Evolutionary conservation across 768 basidiomycete species (phyloP).

Genomic region (Suillus lakei): DNA sequence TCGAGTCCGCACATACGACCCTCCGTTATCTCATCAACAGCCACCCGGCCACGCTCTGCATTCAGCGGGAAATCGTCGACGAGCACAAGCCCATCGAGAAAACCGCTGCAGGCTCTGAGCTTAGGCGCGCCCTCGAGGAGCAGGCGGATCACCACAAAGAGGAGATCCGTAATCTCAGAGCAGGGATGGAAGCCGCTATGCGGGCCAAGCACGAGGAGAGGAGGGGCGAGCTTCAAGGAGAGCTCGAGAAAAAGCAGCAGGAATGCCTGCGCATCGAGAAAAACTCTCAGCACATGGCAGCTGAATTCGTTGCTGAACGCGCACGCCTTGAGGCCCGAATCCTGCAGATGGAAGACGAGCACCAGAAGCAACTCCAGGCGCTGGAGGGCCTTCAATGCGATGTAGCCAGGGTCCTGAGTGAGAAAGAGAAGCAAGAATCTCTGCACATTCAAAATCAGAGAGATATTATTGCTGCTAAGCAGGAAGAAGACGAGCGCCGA

Average conservation of each 20-base stretch:
- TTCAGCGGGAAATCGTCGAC: slow-evolving; percentile 61
- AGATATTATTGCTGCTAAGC: slow-evolving; percentile 29
- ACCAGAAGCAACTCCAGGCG: slow-evolving; percentile 18
- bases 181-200: slow-evolving; percentile 52
- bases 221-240: slow-evolving; percentile 47
- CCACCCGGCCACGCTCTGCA: slow-evolving; percentile 48
- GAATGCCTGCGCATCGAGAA: slow-evolving; percentile 47
- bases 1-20: slow-evolving; percentile 46
- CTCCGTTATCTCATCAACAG: slow-evolving; percentile 47
- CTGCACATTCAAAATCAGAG: slow-evolving; percentile 32
- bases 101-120: slow-evolving; percentile 58
- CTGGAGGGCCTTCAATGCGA: slow-evolving; percentile 33
- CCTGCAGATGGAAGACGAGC: slow-evolving; percentile 31
- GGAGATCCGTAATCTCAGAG: slow-evolving; percentile 51
- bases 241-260: slow-evolving; percentile 46
- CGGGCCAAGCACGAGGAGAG: slow-evolving; percentile 52
- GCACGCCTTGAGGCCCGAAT: slow-evolving; percentile 34
- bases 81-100: slow-evolving; percentile 51
- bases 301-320: slow-evolving; percentile 45
- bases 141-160: slow-evolving; percentile 50
- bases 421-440: slow-evolving; percentile 32
- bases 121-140: slow-evolving; percentile 52
- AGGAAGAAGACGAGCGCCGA: slow-evolving; percentile 34
- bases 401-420: slow-evolving; percentile 30
- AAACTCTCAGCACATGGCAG: slow-evolving; percentile 45